Evolutionary conservation across 2,329 filamentous ascomycete species (phyloP), one percentile per base, ranked within the genome.

Genomic region (Berkeleyomyces basicola): DNA sequence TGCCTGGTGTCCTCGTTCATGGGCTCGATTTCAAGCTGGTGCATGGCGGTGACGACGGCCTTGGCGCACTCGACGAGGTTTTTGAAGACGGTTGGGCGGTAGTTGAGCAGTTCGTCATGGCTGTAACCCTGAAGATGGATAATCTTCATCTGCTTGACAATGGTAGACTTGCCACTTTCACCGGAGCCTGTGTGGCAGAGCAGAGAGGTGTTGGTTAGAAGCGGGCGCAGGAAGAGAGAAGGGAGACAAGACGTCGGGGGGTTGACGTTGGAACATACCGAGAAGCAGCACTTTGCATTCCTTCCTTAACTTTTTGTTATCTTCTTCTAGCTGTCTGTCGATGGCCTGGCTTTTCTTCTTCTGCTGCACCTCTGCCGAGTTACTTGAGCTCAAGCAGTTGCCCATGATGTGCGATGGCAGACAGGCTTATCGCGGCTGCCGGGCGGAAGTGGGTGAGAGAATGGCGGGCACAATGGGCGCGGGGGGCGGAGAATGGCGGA

Each of bases 81-180:
- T 77, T 99, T 99, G 79, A 95, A 99, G 65, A 99, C 90, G 42
- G 93, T 97, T 66, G 95, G 83, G 65, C 93, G 87, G 77, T 97
- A 97, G 72, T 96, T 86, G 70, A 87, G 87, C 59, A 97, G 80
- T 74, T 99, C 93, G 70, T 97, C 92, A 68, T 90, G 84, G 9
- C 89, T 91, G 75, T 99, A 99, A 65, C 93, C 93, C 76, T 96
- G 96, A 70, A 97, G 87, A 72, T 99, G 93, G 71, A 99, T 97
- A 69, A 99, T 99, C 77, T 97, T 99, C 93, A 99, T 99, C 79
- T 99, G 93, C 76, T 99, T 99, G 68, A 99, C 93, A 70, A 99
- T 97, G 7, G 93, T 99, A 64, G 93, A 97, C 76, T 99, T 99
- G 68, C 93, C 93, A 75, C 92, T 97, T 78, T 99, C 93, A 67